These are phyloP conservation scores for Yamadazyma songkhlaensis DNA, from an alignment of 1,139 yeast genomes.

Conservation along the genomic window DNA sequence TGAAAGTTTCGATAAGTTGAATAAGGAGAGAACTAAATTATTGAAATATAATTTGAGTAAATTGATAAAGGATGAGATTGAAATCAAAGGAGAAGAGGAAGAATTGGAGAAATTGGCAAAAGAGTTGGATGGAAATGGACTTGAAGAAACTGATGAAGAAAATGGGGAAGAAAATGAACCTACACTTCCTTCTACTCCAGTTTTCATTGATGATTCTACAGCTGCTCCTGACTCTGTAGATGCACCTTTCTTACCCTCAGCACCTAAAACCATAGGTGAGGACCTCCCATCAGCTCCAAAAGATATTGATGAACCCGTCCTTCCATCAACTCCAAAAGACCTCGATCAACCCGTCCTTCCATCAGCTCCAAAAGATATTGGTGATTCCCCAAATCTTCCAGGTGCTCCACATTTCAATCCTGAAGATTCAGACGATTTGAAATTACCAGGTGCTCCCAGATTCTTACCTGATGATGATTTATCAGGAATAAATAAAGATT, in stretches of 20 bases:
- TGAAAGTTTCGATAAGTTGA: conserved; percentile 25
- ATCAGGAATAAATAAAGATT: conserved; percentile 34
- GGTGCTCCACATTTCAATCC: conserved; percentile 35
- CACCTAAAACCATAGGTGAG: too few relatives aligned
- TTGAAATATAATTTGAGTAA: conserved; percentile 40
- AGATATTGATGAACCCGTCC: neutral
- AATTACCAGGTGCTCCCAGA: conserved; percentile 44
- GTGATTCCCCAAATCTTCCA: conserved; percentile 16
- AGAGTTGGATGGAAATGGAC: conserved; percentile 1
- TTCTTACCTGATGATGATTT: conserved; percentile 42
- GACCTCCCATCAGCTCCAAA: neutral
- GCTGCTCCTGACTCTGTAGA: too few relatives aligned
- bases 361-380: conserved; percentile 6
- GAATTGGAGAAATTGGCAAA: conserved; percentile 21
- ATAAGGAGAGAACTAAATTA: conserved; percentile 34
- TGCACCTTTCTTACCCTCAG: too few relatives aligned
- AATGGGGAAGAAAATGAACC: neutral
- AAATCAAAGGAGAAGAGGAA: conserved; percentile 24
- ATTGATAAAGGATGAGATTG: conserved; percentile 38
- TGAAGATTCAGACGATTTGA: conserved; percentile 21
- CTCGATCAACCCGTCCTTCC: conserved; percentile 5
- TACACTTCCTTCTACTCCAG: neutral
- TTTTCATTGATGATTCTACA: neutral
- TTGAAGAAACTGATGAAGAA: conserved; percentile 5
- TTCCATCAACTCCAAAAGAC: conserved; percentile 1